Evolutionary conservation across 257 asterid genomes (phyloP).

Genomic region (Paraleonurus japonicus): DNA sequence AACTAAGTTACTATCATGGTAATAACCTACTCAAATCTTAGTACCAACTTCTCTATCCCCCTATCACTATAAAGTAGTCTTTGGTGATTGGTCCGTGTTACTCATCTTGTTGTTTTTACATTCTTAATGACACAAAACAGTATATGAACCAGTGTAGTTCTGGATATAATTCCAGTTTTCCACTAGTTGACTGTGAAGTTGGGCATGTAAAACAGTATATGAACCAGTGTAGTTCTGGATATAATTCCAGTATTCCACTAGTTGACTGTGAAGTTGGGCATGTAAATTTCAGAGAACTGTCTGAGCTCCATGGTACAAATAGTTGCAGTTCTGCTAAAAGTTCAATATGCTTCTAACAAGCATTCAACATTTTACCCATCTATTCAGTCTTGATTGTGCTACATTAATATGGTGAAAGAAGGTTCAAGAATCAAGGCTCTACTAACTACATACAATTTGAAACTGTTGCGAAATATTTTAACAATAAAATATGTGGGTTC

Average conservation of each 20-base stretch:
- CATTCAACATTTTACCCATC: not conserved
- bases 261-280: not conserved
- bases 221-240: not conserved
- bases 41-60: not conserved
- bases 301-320: slow-evolving; percentile 12
- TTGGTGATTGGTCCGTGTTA: not conserved
- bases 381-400: not conserved
- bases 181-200: not conserved
- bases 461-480: not conserved
- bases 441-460: not conserved
- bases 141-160: not conserved
- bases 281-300: not conserved
- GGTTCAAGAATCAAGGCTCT: not conserved
- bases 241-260: not conserved
- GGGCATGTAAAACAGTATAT: not conserved
- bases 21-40: not conserved
- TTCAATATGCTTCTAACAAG: not conserved
- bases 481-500: not conserved
- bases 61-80: no score
- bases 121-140: not conserved
- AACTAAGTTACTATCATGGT: not conserved
- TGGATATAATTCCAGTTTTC: not conserved
- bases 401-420: not conserved
- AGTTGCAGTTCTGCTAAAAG: not conserved
- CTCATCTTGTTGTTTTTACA: not conserved